Conservation (phyloP, 768 basidiomycete species). For the Tylopilus intermedius region DNA sequence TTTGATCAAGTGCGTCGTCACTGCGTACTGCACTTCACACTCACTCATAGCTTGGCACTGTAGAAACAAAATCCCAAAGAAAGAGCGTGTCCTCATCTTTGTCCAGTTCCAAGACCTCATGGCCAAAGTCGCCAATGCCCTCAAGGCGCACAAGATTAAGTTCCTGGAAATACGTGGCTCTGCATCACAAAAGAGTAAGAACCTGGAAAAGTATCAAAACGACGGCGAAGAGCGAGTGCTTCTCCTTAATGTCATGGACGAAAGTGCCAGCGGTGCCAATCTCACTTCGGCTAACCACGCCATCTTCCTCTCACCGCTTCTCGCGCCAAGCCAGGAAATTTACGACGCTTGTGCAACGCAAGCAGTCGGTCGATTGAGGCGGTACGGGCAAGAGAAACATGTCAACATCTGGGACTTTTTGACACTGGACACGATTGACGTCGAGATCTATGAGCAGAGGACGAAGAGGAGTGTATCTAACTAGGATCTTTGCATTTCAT, state of each 20-base stretch:
- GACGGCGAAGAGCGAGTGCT: conserved; percentile 73
- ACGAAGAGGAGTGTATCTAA: conserved; percentile 24
- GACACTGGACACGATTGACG: conserved; percentile 84
- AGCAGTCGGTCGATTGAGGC: conserved; percentile 76
- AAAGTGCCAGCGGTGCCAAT: conserved; percentile 91
- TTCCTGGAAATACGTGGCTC: conserved; percentile 81
- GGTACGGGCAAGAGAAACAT: conserved; percentile 77
- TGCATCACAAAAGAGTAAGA: conserved; percentile 72
- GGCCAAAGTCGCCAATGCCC: conserved; percentile 83
- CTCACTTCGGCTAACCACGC: conserved; percentile 92
- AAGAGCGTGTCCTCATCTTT: conserved; percentile 85
- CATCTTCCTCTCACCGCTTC: conserved; percentile 89
- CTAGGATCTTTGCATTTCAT: conserved; percentile 17
- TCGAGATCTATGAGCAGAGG: conserved; percentile 68
- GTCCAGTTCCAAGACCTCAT: conserved; percentile 95
- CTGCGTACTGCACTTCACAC: background rate
- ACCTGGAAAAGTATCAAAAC: conserved; percentile 82
- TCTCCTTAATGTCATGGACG: conserved; percentile 88
- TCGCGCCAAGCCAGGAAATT: conserved; percentile 74
- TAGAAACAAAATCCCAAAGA: conserved; percentile 63
- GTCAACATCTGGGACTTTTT: conserved; percentile 82
- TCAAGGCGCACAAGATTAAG: conserved; percentile 63
- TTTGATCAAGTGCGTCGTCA: conserved; percentile 61
- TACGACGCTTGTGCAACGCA: conserved; percentile 83
- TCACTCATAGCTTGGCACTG: background rate